Percentiles rank a stretch among this genome's conserved stretches.
phyloP scores from a whole-genome alignment of 371 early-diverging fungal genomes.

The Mucor irregularis region DNA sequence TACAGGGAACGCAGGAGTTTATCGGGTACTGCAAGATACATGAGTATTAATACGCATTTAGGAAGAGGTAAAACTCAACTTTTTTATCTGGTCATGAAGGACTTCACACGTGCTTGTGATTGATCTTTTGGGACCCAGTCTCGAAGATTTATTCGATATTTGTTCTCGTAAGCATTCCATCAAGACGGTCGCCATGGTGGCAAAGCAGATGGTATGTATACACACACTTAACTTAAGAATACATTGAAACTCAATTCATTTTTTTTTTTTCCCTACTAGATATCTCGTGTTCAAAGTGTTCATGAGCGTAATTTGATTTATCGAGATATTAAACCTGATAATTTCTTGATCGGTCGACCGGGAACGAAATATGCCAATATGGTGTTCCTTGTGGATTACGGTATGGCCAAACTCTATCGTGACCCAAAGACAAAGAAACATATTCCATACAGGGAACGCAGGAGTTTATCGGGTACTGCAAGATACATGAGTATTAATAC shows the following conservation, averaged over 20 bases:
- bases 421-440: constrained; percentile 89
- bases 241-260: background rate
- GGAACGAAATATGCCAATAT: constrained; percentile 57
- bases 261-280: background rate
- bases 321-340: constrained; percentile 99
- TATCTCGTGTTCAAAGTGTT: constrained; percentile 82
- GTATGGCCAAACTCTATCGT: constrained; percentile 92
- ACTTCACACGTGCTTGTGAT: constrained; percentile 69
- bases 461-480: constrained; percentile 92
- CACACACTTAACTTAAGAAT: background rate
- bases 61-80: constrained; percentile 61
- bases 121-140: constrained; percentile 96
- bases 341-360: constrained; percentile 91
- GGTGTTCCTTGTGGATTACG: constrained; percentile 87
- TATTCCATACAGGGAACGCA: constrained; percentile 87
- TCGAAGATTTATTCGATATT: constrained; percentile 97
- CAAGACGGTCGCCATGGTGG: constrained; percentile 96
- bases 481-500: constrained; percentile 97
- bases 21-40: constrained; percentile 95
- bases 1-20: constrained; percentile 87
- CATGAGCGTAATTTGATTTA: constrained; percentile 97
- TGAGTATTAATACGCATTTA: constrained; percentile 94
- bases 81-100: background rate
- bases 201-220: constrained; percentile 89
- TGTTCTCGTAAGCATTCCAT: constrained; percentile 89